Evolutionary conservation across 2,329 filamentous ascomycete genomes (phyloP), one percentile per base, ranked within the genome.

Genomic region (Biscogniauxia sp.): DNA sequence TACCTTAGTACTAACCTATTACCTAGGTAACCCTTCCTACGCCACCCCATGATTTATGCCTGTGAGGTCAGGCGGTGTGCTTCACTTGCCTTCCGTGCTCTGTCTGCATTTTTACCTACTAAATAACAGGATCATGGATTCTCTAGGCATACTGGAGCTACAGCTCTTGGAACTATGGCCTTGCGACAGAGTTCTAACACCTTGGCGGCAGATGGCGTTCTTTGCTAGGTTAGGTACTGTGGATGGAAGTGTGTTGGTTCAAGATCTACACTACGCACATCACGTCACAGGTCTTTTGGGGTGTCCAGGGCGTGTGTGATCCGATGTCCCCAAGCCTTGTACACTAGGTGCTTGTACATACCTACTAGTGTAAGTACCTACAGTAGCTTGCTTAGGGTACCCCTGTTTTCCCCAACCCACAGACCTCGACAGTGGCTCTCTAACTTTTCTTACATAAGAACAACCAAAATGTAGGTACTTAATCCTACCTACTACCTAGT

Each of bases 101-200:
- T 23, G 23, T 23, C 23, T 37, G 52, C 25, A 45, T 37, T 28
- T 28, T 7, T 49, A 25, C 56, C 17, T 58, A 52, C 19, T 32
- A 28, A n/a, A 3, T 49, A 45, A 13, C 6, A n/a, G n/a, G 32
- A 51, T 20, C 26, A 59, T 32, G 11, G 20, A 20, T 28, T 57
- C 45, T 53, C 53, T 41, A 45, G 56, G 50, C 19, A 53, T 54
- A 32, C 55, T 56, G 50, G 45, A 32, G 61, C 20, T 19, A 26
- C 23, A 49, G 26, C 55, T 51, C 50, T 59, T 60, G 57, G 57
- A 5, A 52, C 28, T 52, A 54, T 60, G 55, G 20, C 56, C 20
- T 45, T n/a, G 60, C 58, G 56, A 65, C 61, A 54, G 26, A 50
- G 57, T 54, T 65, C 60, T 60, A 53, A 65, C 61, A 56, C 20